phyloP scores from a whole-genome alignment of 169 alveolate species.

The Blepharisma undulans region DNA sequence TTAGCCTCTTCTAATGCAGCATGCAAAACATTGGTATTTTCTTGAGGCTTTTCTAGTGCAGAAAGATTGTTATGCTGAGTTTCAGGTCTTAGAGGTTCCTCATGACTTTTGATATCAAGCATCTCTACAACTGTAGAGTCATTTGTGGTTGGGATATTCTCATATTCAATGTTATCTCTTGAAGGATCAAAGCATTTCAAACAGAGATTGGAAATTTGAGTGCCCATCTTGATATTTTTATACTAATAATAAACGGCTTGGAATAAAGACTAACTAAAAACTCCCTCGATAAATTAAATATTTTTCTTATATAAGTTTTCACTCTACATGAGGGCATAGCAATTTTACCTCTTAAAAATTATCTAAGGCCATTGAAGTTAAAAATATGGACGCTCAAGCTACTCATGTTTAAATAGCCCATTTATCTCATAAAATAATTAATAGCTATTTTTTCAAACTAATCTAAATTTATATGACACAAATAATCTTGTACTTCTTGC shows the following conservation, averaged over 20 bases:
- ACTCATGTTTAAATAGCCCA: neutral
- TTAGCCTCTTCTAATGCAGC: neutral
- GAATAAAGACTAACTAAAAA: neutral
- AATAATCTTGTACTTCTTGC: slow-evolving; percentile 8
- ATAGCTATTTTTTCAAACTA: neutral
- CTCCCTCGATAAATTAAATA: neutral
- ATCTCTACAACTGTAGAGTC: neutral
- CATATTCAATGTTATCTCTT: neutral
- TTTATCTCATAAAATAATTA: neutral
- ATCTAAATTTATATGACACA: slow-evolving; percentile 12
- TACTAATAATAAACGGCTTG: neutral
- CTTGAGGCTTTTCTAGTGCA: neutral
- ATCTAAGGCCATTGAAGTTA: neutral
- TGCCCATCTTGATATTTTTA: neutral
- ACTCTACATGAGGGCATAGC: neutral
- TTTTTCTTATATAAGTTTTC: neutral
- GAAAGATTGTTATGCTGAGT: neutral
- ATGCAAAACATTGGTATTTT: neutral
- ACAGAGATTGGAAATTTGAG: neutral
- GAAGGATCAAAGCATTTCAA: neutral
- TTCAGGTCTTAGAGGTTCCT: neutral
- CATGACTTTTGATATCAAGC: neutral
- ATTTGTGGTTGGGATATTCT: neutral
- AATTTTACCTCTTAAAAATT: neutral
- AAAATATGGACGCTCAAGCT: neutral